Conservation (phyloP, 225 moss, liverwort and hornwort species). For the Sphagnum contortum region DNA sequence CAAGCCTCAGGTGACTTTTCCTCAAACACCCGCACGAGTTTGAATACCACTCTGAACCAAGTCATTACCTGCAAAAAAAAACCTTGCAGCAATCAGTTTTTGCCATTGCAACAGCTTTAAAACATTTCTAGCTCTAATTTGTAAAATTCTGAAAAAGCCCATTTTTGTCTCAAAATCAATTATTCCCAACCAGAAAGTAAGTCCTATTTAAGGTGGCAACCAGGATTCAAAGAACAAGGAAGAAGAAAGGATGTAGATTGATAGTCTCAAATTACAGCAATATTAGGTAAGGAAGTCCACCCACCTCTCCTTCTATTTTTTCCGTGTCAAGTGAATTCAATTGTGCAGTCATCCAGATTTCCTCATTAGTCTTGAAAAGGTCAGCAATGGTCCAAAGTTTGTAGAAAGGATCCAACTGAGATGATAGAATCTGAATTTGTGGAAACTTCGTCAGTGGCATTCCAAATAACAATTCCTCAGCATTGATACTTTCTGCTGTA, state of each 20-base stretch:
- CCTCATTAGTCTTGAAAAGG: constrained; percentile 63
- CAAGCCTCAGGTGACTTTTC: constrained; percentile 53
- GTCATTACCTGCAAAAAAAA: constrained; percentile 40
- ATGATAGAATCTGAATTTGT: constrained; percentile 57
- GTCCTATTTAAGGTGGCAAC: no score
- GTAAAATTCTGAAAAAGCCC: no score
- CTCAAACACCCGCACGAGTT: constrained; percentile 52
- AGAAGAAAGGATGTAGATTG: no score
- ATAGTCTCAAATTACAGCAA: no score
- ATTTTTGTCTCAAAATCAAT: no score
- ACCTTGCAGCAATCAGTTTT: no score
- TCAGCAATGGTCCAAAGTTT: constrained; percentile 80
- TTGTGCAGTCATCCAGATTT: constrained; percentile 78
- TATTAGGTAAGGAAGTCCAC: no score
- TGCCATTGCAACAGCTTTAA: no score
- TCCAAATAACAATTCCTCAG: constrained; percentile 76
- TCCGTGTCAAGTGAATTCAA: constrained; percentile 59
- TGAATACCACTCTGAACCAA: constrained; percentile 72
- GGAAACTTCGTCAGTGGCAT: constrained; percentile 80
- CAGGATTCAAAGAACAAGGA: no score
- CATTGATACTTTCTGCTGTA: constrained; percentile 46
- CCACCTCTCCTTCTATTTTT: constrained; percentile 79
- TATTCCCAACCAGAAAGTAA: no score
- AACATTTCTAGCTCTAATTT: no score
- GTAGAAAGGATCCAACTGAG: constrained; percentile 50